Evolutionary conservation across 345 rosid genomes (phyloP).

Genomic region (Gossypioides kirkii): DNA sequence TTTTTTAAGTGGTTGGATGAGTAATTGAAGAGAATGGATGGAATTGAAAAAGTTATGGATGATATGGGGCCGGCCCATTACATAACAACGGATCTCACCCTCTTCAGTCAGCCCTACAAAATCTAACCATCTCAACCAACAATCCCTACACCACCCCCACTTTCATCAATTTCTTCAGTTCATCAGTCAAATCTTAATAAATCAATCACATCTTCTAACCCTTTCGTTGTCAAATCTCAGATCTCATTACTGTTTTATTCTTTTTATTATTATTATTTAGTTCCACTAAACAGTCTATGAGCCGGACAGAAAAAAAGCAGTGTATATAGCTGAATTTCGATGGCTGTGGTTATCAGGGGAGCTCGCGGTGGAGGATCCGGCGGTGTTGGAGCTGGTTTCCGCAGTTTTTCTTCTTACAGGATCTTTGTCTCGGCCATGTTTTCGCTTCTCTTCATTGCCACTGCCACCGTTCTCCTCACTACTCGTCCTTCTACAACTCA

Average conservation of each 20-base stretch:
- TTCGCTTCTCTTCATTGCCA: constrained; percentile 69
- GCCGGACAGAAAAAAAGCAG: not conserved
- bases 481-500: constrained; percentile 39
- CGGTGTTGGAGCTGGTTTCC: constrained; percentile 42
- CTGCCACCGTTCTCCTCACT: constrained; percentile 70
- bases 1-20: no score
- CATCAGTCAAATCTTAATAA: not conserved
- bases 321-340: constrained; percentile 18
- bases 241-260: not conserved
- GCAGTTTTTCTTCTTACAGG: constrained; percentile 68
- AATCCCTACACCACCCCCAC: not conserved
- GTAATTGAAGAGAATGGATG: no score
- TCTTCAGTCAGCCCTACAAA: constrained; percentile 3
- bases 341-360: constrained; percentile 83
- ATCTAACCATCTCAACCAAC: constrained; percentile 1
- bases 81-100: not conserved
- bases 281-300: not conserved
- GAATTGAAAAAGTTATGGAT: no score
- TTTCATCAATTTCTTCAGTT: not conserved
- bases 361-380: constrained; percentile 53
- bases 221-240: not conserved
- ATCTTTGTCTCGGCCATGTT: constrained; percentile 82
- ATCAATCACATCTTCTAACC: not conserved
- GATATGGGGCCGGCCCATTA: no score
- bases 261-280: not conserved